Evolutionary conservation across 352 stramenopile species (phyloP).

Genomic region (Aphanomyces astaci): DNA sequence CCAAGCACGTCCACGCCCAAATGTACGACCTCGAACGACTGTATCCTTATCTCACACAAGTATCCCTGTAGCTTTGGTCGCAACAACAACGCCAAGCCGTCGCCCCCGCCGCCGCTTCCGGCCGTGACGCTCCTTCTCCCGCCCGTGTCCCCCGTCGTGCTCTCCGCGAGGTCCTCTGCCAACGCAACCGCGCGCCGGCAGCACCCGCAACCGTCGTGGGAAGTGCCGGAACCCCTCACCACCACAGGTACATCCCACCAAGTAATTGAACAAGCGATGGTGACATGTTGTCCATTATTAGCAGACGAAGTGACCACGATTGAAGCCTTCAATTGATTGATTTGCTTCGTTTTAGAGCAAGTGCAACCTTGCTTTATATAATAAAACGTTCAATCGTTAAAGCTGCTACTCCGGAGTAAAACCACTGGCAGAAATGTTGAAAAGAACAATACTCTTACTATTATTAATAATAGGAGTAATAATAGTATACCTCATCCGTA

Average conservation of each 20-base stretch:
- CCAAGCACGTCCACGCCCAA: not conserved
- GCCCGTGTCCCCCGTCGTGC: not conserved
- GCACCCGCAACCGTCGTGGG: not conserved
- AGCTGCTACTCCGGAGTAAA: too few species aligned
- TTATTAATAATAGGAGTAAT: too few species aligned
- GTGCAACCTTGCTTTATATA: not conserved
- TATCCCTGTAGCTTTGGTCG: not conserved
- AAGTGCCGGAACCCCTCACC: not conserved
- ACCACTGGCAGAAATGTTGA: too few species aligned
- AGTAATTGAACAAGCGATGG: too few species aligned
- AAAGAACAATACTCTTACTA: too few species aligned
- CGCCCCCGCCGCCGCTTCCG: not conserved
- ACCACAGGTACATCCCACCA: not conserved
- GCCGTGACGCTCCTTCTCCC: not conserved
- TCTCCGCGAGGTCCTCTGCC: not conserved
- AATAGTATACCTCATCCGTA: too few species aligned
- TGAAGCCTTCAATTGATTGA: constrained; percentile 11
- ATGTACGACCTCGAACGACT: not conserved
- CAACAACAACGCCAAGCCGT: constrained; percentile 5
- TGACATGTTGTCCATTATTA: not conserved
- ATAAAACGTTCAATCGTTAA: too few species aligned
- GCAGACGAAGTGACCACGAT: constrained; percentile 18
- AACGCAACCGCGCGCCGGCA: not conserved
- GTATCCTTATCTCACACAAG: not conserved
- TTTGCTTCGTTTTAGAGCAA: not conserved